phyloP scores from a whole-genome alignment of 805 yeast species.

The Pichia ethanolica region DNA sequence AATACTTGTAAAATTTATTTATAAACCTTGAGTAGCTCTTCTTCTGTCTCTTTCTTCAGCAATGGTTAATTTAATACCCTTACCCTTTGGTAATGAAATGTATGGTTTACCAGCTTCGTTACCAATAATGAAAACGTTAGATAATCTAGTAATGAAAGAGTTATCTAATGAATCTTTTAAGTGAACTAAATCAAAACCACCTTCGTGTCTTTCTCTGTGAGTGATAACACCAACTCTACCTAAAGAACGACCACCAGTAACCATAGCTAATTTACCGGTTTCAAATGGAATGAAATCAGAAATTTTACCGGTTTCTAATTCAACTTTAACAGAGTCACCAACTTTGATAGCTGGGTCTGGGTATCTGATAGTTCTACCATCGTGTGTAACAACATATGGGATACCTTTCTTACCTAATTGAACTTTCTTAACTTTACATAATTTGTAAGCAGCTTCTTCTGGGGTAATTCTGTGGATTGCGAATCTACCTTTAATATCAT shows the following conservation, averaged over 20 bases:
- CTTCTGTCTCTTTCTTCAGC: constrained; percentile 98
- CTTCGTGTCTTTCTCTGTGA: constrained; percentile 97
- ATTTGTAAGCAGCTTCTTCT: constrained; percentile 97
- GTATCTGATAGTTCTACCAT: constrained; percentile 99
- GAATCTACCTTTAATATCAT: constrained; percentile 98
- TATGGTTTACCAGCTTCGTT: constrained; percentile 85
- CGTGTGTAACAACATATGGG: constrained; percentile 98
- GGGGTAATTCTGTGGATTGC: constrained; percentile 99
- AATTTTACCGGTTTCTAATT: constrained; percentile 93
- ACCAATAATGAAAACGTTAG: constrained; percentile 91
- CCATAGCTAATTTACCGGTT: constrained; percentile 86
- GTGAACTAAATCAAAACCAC: constrained; percentile 97
- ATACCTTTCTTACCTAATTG: constrained; percentile 98
- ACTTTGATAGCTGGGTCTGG: constrained; percentile 97
- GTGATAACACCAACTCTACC: constrained; percentile 95
- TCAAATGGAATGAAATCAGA: constrained; percentile 85
- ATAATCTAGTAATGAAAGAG: constrained; percentile 90
- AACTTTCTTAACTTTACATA: constrained; percentile 96
- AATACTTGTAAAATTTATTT: constrained; percentile 16
- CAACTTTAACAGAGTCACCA: constrained; percentile 97
- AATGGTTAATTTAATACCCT: constrained; percentile 94
- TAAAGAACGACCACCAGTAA: constrained; percentile 97
- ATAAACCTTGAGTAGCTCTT: constrained; percentile 71
- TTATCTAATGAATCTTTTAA: constrained; percentile 91
- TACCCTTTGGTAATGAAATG: constrained; percentile 96